Evolutionary conservation across 805 yeast genomes (phyloP).

Genomic region (Torulaspora franciscae): DNA sequence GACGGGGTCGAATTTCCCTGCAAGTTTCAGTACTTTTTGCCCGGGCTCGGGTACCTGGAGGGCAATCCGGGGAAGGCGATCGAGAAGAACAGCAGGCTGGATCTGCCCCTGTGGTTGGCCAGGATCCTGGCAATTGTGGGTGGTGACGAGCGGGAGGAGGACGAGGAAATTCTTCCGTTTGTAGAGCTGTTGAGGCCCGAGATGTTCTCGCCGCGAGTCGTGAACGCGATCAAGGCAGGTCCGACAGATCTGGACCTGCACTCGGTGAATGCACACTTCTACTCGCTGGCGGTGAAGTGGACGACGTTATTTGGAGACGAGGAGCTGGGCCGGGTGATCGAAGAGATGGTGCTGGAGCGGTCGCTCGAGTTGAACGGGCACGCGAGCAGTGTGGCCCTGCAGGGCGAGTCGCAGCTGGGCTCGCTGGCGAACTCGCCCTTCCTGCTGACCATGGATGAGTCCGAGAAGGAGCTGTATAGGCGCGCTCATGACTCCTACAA

Average conservation of each 20-base stretch:
- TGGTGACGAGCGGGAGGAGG: conserved; percentile 32
- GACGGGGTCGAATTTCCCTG: conserved; percentile 74
- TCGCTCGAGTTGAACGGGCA: conserved; percentile 67
- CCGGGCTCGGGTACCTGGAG: conserved; percentile 83
- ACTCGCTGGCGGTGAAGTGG: conserved; percentile 73
- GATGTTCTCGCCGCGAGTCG: conserved; percentile 55
- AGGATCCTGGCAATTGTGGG: conserved; percentile 59
- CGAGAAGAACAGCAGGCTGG: conserved; percentile 55
- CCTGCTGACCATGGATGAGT: conserved; percentile 65
- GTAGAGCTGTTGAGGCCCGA: conserved; percentile 69
- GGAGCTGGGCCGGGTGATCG: conserved; percentile 50
- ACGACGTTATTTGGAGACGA: conserved; percentile 61
- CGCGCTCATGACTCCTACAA: conserved; percentile 48
- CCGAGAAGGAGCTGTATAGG: conserved; percentile 59
- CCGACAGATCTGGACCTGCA: conserved; percentile 64
- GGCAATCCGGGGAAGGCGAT: conserved; percentile 64
- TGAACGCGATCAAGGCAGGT: conserved; percentile 78
- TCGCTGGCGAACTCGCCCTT: conserved; percentile 40
- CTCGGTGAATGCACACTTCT: conserved; percentile 60
- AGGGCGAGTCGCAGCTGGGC: conserved; percentile 2
- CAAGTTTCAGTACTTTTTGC: conserved; percentile 68
- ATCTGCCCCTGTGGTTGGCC: conserved; percentile 87
- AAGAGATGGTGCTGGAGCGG: conserved; percentile 55
- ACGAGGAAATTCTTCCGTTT: conserved; percentile 43
- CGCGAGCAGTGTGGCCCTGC: conserved; percentile 38